Evolutionary conservation across 495 filamentous ascomycete species (phyloP), one percentile per base, ranked within the genome.

Genomic region (Penicillium coffeae): DNA sequence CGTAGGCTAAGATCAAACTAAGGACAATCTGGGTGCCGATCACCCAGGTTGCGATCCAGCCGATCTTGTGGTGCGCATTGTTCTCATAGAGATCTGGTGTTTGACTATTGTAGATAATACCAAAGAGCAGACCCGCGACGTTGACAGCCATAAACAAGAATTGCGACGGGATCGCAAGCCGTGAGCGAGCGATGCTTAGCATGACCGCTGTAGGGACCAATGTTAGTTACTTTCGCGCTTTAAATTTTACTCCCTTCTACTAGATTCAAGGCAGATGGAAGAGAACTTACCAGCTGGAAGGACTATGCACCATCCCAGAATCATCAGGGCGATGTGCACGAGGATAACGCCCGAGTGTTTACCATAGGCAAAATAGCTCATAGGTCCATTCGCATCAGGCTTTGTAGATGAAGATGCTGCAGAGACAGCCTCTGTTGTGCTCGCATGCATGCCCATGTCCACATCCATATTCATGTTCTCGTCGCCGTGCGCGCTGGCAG

Each of bases 61-160:
- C 93, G 40, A 93, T 76, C 66, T 86, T 90, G 68, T 89, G 84
- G 62, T 97, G 94, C 5, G 86, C 80, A 60, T 96, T 95, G 60
- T 88, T 86, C 42, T 83, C 79, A 61, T 96, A 97, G 1, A 98
- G 70, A 63, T 96, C 89, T 2, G 90, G 90, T 0, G 90, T 96
- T 39, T 79, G 82, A 54, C 75, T 75, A 63, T 91, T 88, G 71
- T 96, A 95, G 15, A 93, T 72, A 45, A 84, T 78, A 2, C 82
- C 86, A 33, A 90, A 58, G 19, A 94, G 60, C 44, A 94, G 54
- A 32, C 86, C 90, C 13, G 86, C 55, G 3, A 73, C 83, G 65
- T 95, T 92, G 21, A 82, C 60, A 8, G 80, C 64, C 32, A 92
- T 69, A 69, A 98, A 97, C 2, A 80, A 44, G 51, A 91, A 78